Percentiles rank a stretch among this genome's conserved stretches.
Evolutionary conservation across 2,329 filamentous ascomycete species (phyloP).

Genomic region (Fusarium tuaranense): DNA sequence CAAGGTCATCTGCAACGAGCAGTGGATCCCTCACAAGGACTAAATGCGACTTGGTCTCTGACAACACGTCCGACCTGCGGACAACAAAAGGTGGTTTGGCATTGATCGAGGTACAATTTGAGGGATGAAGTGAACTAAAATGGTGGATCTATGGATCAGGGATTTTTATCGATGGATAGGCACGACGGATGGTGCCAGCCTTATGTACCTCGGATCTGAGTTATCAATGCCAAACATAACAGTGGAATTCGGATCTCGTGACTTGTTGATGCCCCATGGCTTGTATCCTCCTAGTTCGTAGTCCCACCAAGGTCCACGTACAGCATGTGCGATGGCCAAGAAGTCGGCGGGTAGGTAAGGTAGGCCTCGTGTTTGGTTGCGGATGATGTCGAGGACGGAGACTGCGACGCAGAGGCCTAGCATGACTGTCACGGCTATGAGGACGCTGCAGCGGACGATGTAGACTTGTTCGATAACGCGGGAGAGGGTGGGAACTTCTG

Average conservation of each 20-base stretch:
- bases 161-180: constrained; percentile 24
- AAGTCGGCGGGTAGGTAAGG: constrained; percentile 35
- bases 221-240: constrained; percentile 39
- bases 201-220: constrained; percentile 29
- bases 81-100: background rate
- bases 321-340: constrained; percentile 33
- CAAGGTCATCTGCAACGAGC: background rate
- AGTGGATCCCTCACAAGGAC: background rate
- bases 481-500: constrained; percentile 13
- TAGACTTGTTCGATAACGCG: constrained; percentile 30
- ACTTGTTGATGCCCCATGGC: constrained; percentile 16
- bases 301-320: constrained; percentile 36
- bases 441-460: constrained; percentile 32
- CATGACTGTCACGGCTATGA: constrained; percentile 30
- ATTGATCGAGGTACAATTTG: background rate
- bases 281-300: constrained; percentile 22
- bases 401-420: constrained; percentile 17
- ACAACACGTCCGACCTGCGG: background rate
- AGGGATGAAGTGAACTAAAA: background rate
- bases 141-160: background rate
- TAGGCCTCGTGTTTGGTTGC: constrained; percentile 21
- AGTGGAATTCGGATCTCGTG: constrained; percentile 11
- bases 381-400: constrained; percentile 33
- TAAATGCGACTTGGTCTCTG: background rate
- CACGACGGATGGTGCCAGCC: constrained; percentile 31